These are phyloP conservation scores for Penicillium robsamsonii DNA, from an alignment of 495 filamentous ascomycete species.

Conservation along the genomic window DNA sequence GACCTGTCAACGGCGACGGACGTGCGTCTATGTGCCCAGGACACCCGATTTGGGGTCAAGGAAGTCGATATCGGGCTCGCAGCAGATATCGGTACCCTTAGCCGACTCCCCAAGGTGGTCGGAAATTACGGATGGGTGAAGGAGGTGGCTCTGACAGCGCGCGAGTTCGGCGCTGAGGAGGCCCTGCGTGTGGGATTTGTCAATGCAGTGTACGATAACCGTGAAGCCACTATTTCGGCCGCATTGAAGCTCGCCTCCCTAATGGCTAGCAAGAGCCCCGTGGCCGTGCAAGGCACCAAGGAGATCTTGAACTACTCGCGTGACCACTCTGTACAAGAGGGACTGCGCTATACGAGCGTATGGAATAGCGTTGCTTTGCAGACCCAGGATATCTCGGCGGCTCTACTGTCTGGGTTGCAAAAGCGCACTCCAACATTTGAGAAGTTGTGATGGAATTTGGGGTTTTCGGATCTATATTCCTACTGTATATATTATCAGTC, in stretches of 20 bases:
- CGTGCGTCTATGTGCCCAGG: slow-evolving; percentile 66
- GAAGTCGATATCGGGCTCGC: slow-evolving; percentile 95
- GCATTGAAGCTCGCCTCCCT: slow-evolving; percentile 64
- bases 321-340: slow-evolving; percentile 75
- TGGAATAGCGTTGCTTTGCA: slow-evolving; percentile 88
- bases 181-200: slow-evolving; percentile 83
- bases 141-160: slow-evolving; percentile 77
- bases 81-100: slow-evolving; percentile 88
- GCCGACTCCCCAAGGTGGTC: slow-evolving; percentile 80
- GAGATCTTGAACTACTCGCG: slow-evolving; percentile 83
- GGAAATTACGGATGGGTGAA: slow-evolving; percentile 82
- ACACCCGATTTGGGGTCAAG: slow-evolving; percentile 74
- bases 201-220: slow-evolving; percentile 66
- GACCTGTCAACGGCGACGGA: slow-evolving; percentile 79
- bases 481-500: too few relatives aligned
- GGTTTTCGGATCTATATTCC: too few relatives aligned
- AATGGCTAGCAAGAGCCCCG: slow-evolving; percentile 80
- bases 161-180: slow-evolving; percentile 75
- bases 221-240: slow-evolving; percentile 57
- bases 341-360: slow-evolving; percentile 75
- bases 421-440: slow-evolving; percentile 82
- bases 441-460: slow-evolving; percentile 60
- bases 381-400: slow-evolving; percentile 70
- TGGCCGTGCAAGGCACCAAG: slow-evolving; percentile 92
- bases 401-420: slow-evolving; percentile 71